Evolutionary conservation across 2,329 filamentous ascomycete species (phyloP).

Genomic region (Colletotrichum neosansevieriae): DNA sequence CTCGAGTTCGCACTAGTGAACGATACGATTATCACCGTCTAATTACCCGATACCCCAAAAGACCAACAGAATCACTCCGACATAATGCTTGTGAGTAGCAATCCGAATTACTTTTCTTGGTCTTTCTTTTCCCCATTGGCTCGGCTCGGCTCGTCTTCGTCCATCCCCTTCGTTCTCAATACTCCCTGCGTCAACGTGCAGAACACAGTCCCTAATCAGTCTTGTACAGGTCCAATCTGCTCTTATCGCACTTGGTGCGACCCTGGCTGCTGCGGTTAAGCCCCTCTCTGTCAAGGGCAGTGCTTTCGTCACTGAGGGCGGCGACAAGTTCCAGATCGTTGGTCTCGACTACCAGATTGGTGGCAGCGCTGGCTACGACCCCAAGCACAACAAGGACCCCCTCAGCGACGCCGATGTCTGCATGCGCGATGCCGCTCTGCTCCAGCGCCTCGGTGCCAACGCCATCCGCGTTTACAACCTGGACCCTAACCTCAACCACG

Average conservation of each 20-base stretch:
- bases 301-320: slow-evolving; percentile 71
- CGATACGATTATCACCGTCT: slow-evolving; percentile 11
- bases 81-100: slow-evolving; percentile 36
- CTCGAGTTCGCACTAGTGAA: slow-evolving; percentile 28
- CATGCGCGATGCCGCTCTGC: slow-evolving; percentile 73
- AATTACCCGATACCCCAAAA: not conserved
- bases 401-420: slow-evolving; percentile 70
- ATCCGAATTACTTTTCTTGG: not conserved
- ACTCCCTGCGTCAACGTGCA: not conserved
- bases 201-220: slow-evolving; percentile 8
- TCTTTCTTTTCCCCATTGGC: slow-evolving; percentile 23
- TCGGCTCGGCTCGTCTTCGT: slow-evolving; percentile 17
- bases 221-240: slow-evolving; percentile 53
- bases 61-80: slow-evolving; percentile 4
- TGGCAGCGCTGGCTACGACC: slow-evolving; percentile 72
- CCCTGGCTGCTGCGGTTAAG: slow-evolving; percentile 67
- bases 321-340: slow-evolving; percentile 73
- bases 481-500: slow-evolving; percentile 74
- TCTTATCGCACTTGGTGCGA: slow-evolving; percentile 65
- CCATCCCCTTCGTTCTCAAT: slow-evolving; percentile 7
- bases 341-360: slow-evolving; percentile 78
- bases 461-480: slow-evolving; percentile 78
- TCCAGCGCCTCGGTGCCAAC: slow-evolving; percentile 75
- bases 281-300: slow-evolving; percentile 68
- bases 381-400: slow-evolving; percentile 65